phyloP scores from a whole-genome alignment of 1,284 basidiomycete species.

The Irpex sp. region DNA sequence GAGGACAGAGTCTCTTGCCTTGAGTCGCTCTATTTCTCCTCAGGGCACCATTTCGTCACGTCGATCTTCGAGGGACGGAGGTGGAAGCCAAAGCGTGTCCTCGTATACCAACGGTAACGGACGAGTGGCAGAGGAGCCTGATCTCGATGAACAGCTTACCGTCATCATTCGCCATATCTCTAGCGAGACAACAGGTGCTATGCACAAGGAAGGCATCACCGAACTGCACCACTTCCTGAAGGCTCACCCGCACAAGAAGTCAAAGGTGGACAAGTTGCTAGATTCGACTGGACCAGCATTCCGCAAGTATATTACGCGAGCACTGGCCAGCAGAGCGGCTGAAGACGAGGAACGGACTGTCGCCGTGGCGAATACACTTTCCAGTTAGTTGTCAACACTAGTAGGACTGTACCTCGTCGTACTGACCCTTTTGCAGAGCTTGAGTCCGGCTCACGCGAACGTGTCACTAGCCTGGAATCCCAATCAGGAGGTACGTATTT shows the following conservation, averaged over 20 bases:
- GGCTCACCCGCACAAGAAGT: slow-evolving; percentile 84
- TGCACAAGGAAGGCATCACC: slow-evolving; percentile 91
- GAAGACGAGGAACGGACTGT: slow-evolving; percentile 80
- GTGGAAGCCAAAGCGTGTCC: slow-evolving; percentile 56
- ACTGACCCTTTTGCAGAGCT: slow-evolving; percentile 43
- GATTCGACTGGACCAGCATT: slow-evolving; percentile 81
- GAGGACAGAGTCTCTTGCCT: slow-evolving; percentile 50
- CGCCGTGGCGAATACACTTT: slow-evolving; percentile 73
- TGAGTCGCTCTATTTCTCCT: slow-evolving; percentile 62
- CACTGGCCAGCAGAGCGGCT: slow-evolving; percentile 76
- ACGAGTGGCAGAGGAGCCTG: slow-evolving; percentile 63
- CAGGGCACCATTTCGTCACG: slow-evolving; percentile 53
- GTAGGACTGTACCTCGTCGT: slow-evolving; percentile 4
- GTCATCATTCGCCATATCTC: slow-evolving; percentile 89
- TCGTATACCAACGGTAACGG: slow-evolving; percentile 45
- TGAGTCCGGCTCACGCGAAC: slow-evolving; percentile 49
- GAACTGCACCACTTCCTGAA: slow-evolving; percentile 94
- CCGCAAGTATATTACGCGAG: slow-evolving; percentile 81
- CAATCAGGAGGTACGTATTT: slow-evolving; percentile 16
- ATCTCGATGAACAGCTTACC: slow-evolving; percentile 76
- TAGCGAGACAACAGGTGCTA: slow-evolving; percentile 78
- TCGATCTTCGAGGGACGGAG: slow-evolving; percentile 55
- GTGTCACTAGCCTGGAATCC: slow-evolving; percentile 17
- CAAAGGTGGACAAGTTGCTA: slow-evolving; percentile 81
- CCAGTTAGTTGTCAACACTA: slow-evolving; percentile 47